Evolutionary conservation across 345 rosid species (phyloP), one percentile per base, ranked within the genome.

Genomic region (Aethionema arabicum): DNA sequence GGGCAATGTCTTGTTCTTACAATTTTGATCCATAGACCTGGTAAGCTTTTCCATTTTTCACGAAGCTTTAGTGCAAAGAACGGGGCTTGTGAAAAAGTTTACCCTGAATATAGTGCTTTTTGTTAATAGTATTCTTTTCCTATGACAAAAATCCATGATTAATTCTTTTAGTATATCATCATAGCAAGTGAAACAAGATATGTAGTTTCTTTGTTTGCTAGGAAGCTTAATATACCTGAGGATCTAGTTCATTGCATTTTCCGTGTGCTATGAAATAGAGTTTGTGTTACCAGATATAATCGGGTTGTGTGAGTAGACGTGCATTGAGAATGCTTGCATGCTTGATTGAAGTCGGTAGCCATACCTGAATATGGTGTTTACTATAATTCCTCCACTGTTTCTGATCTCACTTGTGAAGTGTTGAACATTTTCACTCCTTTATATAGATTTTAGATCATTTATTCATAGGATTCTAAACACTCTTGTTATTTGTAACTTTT

Each of bases 1-100:
- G 95, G 91, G 68, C 97, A 92, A 67, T 89, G 98, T 74, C 93
- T 92, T 74, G 90, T 84, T 69, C 91, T 89, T 58, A 87, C 98
- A 52, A 70, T 79, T 69, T 74, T 92, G 47, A 74, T 92, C 77
- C 90, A 89, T 73, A 83, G 98, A 41, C 67, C 81, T 67, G 80
- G 98, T 92, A 87, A 77, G 91, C 59, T 70, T 50, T 8, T 56
- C 52, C 9, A 35, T 33, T 32, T 14, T 37, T 41, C 12, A 29
- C n/a, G 32, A 29, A 21, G 41, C 11, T 62, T 54, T 52, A 48
- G 44, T 2, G 11, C 31, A 29, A 51, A 59, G 32, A 33, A 31
- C 54, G 55, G 41, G 32, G 31, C 45, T 46, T 57, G 15, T 29
- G 35, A 15, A 63, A 63, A 12, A 44, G 48, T 63, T 57, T n/a